Evolutionary conservation across 1,284 basidiomycete species (phyloP), one percentile per base, ranked within the genome.

Genomic region (Anthracocystis panici-leucophaei): DNA sequence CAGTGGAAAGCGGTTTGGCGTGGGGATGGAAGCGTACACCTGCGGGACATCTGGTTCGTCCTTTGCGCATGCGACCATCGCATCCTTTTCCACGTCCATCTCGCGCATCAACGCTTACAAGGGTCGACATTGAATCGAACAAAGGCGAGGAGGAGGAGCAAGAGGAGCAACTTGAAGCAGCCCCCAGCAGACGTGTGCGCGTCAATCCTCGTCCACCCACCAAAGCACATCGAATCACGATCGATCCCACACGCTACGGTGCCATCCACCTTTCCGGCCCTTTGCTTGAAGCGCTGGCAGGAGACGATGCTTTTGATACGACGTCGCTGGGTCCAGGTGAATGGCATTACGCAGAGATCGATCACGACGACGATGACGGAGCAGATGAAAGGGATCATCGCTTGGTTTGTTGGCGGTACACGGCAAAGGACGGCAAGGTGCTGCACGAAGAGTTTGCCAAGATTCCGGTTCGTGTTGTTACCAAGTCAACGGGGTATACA

Each of bases 21-120:
- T 82, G 82, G 82, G 82, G 82, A n/a, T 84, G 82, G 82, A 81
- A 83, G 40, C 63, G 60, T 29, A 82, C 80, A 41, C 80, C 81
- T 2, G 77, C 79, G 23, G 78, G 78, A 35, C 80, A 83, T 20
- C 62, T 84, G 7, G 54, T 84, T 33, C 73, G 82, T 29, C 82
- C 82, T n/a, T 42, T 84, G 60, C 75, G 75, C 40, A 75, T 84
- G 69, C 75, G 82, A 25, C 82, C 80, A 10, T 42, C 61, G 3
- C 77, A 73, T 25, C 82, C 80, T 3, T 33, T 84, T 38, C 73
- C 81, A 0, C 50, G 48, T 14, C 80, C 81, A 9, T 57, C 66
- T 11, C 53, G 48, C 38, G 49, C 51, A 21, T 67, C 63, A 2
- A 71, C 58, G 5, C 27, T 62, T 18, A 25, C 55, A 1, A 44